Conservation (phyloP, 148 eudicot genomes). For the Chenopodium suecicum region DNA sequence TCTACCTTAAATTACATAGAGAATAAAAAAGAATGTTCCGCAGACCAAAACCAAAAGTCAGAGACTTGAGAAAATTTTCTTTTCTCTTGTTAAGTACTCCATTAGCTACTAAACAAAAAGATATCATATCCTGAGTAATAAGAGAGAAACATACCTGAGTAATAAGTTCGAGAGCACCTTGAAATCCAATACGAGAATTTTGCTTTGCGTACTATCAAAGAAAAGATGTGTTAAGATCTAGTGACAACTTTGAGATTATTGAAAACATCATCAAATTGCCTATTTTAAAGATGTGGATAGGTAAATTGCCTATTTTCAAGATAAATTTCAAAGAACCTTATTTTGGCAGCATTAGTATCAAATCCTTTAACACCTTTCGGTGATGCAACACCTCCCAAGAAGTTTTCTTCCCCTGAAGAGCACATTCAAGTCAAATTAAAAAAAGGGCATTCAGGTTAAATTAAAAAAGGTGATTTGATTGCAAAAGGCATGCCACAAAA, state of each 20-base stretch:
- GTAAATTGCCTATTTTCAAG: conserved; percentile 40
- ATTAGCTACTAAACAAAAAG: background rate
- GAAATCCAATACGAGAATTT: conserved; percentile 90
- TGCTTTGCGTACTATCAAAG: conserved; percentile 82
- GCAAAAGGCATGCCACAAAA: background rate
- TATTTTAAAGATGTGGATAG: background rate
- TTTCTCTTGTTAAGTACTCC: background rate
- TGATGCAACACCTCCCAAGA: conserved; percentile 91
- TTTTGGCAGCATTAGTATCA: conserved; percentile 80
- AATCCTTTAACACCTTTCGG: conserved; percentile 75
- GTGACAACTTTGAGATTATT: background rate
- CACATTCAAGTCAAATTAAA: background rate
- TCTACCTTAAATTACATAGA: background rate
- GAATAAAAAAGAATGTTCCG: background rate
- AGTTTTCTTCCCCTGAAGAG: conserved; percentile 81
- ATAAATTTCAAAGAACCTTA: conserved; percentile 92
- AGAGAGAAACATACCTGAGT: conserved; percentile 62
- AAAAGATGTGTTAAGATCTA: background rate
- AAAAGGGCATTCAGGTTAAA: too few relatives aligned
- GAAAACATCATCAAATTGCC: conserved; percentile 6
- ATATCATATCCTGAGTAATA: background rate
- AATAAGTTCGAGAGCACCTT: conserved; percentile 87
- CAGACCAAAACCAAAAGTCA: background rate
- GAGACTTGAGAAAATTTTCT: background rate
- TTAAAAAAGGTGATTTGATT: background rate